Base-by-base conservation (phyloP, 352 stramenopile genomes). In the Blastocystis sp. region DNA sequence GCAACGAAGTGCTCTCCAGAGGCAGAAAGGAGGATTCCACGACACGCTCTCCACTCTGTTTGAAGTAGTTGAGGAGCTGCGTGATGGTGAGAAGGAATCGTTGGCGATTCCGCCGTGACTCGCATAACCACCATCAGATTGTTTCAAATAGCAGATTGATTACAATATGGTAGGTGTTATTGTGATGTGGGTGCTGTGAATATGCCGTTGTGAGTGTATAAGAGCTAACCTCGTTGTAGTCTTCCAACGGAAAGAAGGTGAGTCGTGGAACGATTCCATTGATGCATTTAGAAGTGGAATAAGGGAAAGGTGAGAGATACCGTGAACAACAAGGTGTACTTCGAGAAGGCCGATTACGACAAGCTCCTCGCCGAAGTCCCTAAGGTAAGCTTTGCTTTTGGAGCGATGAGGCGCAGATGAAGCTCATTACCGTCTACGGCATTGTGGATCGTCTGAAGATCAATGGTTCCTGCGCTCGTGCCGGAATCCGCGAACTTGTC, bases 391-490 rank as follows among this genome's bases (percentile, higher is more conserved):
- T 55, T 3, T n/a, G 24, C 19, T 12, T 19, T 33, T 2, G 13
- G 0, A 12, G 16, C 12, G 19, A 1, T 37, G 50, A 31, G 26
- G 21, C 66, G 3, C 19, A 85, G 79, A 89, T 89, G 79, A 89
- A 89, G 67, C 61, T 89, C 61, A 89, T 89, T 65, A 89, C 79
- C 62, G 79, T 89, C 50, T 89, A 89, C 33, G 66, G 39, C 19
- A 80, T 89, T 89, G 67, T 89, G 63, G 79, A 89, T 31, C 79
- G 79, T 89, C 79, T 89, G 79, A 89, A 89, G 79, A 80, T 89
- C 10, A 89, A 89, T 39, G 79, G 79, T 77, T 89, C 79, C 67
- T 77, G 63, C 33, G 79, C 79, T 67, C 79, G 79, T 79, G 39
- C 35, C 21, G 79, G 79, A 80, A 89, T 89, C 29, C 63, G 63